Evolutionary conservation across 257 asterid genomes (phyloP), one percentile per base, ranked within the genome.

Genomic region (Nicotiana obtusifolia): DNA sequence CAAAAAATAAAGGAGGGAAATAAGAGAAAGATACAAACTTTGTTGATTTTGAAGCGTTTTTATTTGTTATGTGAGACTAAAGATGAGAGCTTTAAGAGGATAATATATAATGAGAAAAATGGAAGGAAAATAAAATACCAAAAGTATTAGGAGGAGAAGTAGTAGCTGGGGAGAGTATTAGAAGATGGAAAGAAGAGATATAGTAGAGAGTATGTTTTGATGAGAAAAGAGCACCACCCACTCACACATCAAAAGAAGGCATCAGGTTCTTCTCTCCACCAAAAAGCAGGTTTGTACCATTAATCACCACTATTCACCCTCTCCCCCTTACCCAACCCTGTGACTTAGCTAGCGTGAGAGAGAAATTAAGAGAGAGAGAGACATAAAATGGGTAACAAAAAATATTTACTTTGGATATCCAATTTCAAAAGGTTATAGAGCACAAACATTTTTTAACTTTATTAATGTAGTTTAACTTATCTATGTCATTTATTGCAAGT

Each of bases 181-280:
- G 60, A 71, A 80, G 52, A 56, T 44, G 85, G 61, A 64, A 8
- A 64, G 64, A 28, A 83, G 73, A 47, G 82, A 81, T 52, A 47
- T 54, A 67, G 67, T 28, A 81, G 47, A 78, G 76, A 83, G 87
- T 77, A 41, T 41, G 47, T 41, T 41, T 37, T 64, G 83, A 66
- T 82, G 83, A 85, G 89, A 85, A 85, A 86, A 86, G 77, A 75
- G 89, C 89, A 91, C 93, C 94, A 92, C 97, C 94, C 95, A 92
- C 97, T 91, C 89, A 89, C 84, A 82, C 94, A 91, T 90, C 92
- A 89, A 87, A 90, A 84, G 89, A 87, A 92, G 94, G 88, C 89
- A 91, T 91, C 97, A 85, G 93, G 92, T 89, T 92, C 94, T 83
- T 84, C 85, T 84, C 91, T 76, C 92, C 88, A 78, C 89, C 86